Percentiles rank a stretch among this genome's conserved stretches.
phyloP scores from a whole-genome alignment of 345 rosid genomes.

The Populus alba region DNA sequence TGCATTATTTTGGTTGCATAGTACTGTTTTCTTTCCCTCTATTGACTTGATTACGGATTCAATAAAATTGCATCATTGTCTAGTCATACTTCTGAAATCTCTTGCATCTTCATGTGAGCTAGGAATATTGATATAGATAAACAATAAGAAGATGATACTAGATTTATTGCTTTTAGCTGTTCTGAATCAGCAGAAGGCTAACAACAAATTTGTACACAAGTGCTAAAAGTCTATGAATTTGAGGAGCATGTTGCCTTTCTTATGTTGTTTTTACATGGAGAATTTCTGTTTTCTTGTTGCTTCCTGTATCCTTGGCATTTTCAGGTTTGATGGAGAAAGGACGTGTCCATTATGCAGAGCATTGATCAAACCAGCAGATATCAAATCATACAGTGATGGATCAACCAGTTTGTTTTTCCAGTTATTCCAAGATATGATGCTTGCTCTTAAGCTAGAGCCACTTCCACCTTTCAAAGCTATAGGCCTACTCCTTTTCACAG shows the following conservation, averaged over 20 bases:
- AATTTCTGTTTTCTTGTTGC: not conserved
- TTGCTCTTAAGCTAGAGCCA: not conserved
- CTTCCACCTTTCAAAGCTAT: not conserved
- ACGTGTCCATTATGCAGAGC: constrained; percentile 69
- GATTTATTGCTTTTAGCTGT: not conserved
- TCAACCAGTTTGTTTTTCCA: constrained; percentile 59
- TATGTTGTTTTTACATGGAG: no score
- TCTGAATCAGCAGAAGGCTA: not conserved
- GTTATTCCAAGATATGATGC: constrained; percentile 30
- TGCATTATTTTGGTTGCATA: not conserved
- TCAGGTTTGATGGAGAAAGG: constrained; percentile 70
- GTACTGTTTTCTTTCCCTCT: not conserved
- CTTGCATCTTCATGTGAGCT: not conserved
- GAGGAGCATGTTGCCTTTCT: not conserved
- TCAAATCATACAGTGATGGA: constrained; percentile 52
- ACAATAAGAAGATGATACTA: not conserved
- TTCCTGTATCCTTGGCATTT: not conserved
- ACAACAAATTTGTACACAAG: not conserved
- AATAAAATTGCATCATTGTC: not conserved
- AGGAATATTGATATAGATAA: not conserved
- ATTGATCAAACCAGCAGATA: constrained; percentile 45
- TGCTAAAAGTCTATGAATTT: not conserved
- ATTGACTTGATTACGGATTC: not conserved
- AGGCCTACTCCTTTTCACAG: not conserved
- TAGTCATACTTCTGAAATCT: not conserved